Evolutionary conservation across 257 asterid species (phyloP).

Genomic region (Coffea canephora): DNA sequence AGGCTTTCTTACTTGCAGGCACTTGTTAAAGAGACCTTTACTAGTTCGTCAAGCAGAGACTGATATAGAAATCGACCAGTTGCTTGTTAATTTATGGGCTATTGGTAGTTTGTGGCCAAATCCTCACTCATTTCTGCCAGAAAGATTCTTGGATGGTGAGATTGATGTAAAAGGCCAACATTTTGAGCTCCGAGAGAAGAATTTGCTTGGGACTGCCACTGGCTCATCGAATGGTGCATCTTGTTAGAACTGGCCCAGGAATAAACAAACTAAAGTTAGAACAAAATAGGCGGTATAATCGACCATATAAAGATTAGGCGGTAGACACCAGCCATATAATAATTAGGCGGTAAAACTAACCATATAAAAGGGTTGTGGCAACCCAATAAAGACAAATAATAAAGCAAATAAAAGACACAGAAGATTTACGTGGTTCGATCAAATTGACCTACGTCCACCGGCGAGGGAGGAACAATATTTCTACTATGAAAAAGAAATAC

Average conservation of each 20-base stretch:
- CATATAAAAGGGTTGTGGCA: too few species aligned
- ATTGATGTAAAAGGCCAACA: conserved; percentile 1
- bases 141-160: background rate
- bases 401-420: too few species aligned
- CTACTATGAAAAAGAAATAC: too few species aligned
- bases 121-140: conserved; percentile 32
- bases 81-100: conserved; percentile 43
- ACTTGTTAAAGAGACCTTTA: conserved; percentile 40
- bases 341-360: too few species aligned
- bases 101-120: conserved; percentile 26
- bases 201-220: conserved; percentile 30
- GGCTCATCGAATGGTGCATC: conserved; percentile 39
- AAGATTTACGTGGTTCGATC: too few species aligned
- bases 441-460: too few species aligned
- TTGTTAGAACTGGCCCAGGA: background rate
- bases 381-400: too few species aligned
- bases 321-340: too few species aligned
- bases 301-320: too few species aligned
- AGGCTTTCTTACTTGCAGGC: conserved; percentile 34
- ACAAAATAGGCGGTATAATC: too few species aligned
- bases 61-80: conserved; percentile 22
- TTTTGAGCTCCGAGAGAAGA: conserved; percentile 37
- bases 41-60: conserved; percentile 29
- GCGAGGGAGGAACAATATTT: too few species aligned
- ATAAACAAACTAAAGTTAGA: too few species aligned